Base-by-base conservation (phyloP, 1,139 yeast species). In the Yamadazyma atmosphaerica region DNA sequence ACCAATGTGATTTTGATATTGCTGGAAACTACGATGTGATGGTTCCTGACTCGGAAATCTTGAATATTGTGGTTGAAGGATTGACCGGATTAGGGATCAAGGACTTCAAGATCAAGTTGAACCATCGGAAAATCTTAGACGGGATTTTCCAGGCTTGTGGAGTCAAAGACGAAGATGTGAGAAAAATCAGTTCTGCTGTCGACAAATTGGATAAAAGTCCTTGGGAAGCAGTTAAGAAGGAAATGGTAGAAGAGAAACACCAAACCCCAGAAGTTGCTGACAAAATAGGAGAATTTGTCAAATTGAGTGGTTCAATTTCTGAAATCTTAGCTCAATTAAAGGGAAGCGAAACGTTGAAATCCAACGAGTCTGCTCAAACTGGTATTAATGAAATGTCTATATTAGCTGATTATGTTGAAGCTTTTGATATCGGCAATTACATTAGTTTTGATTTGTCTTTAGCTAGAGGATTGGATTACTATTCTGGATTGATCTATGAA, bases 391-490 rank as follows among this genome's bases (percentile, higher is more conserved):
- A 92, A 49, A 86, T 92, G 84, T 67, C 71, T 38, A 71, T 78
- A 13, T 76, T 87, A 60, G 82, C 86, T 45, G 83, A 80, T 30
- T 92, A 87, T 55, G 75, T 85, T 15, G 86, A 86, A 47, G 95
- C 96, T 6, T 87, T 87, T 52, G 85, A 75, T 13, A 81, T 88
- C 46, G 74, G 74, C 37, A 50, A 74, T 11, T 76, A 63, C 61
- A 69, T 88, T 42, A 84, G 92, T 12, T 90, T 92, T 53, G 98
- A 92, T 61, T 74, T 92, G 62, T 90, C 98, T 3, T 73, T 92
- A 49, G 98, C 98, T 25, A 83, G 98, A 73, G 98, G 98, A 36
- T 78, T 92, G 56, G 98, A 92, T 65, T 92, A 92, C 65, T 92
- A 92, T 68, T 92, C 98, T 18, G 98, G 98, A 31, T 76, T 92